A percentile compares a stretch with the other conserved stretches of the same genome.
These are phyloP conservation scores for Coemansia sp. DNA, from an alignment of 192 early-diverging fungal genomes.

Conservation along the genomic window DNA sequence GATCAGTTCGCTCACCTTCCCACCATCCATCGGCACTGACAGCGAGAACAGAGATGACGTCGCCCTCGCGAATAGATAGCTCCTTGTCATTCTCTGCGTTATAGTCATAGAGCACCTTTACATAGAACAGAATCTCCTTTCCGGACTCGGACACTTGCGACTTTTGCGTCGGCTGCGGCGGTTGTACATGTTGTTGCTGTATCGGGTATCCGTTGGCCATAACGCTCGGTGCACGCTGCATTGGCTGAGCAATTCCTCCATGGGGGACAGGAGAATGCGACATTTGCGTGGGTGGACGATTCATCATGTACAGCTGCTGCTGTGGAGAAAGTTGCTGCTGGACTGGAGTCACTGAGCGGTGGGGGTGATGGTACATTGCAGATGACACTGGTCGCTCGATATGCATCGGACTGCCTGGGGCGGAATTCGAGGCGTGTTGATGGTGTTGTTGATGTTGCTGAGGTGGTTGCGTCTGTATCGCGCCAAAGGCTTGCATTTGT, in stretches of 20 bases:
- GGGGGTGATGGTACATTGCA: slow-evolving; percentile 22
- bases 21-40: slow-evolving; percentile 58
- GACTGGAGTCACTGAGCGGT: slow-evolving; percentile 29
- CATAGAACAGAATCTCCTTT: slow-evolving; percentile 55
- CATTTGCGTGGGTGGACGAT: slow-evolving; percentile 45
- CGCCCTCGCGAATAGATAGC: slow-evolving; percentile 49
- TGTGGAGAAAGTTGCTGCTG: slow-evolving; percentile 18
- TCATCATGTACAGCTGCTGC: slow-evolving; percentile 10
- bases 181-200: neutral
- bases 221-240: slow-evolving; percentile 42
- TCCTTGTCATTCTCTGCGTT: slow-evolving; percentile 53
- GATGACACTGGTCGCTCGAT: slow-evolving; percentile 26
- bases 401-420: slow-evolving; percentile 41
- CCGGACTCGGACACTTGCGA: slow-evolving; percentile 23
- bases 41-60: slow-evolving; percentile 51
- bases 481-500: slow-evolving; percentile 23
- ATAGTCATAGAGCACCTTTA: slow-evolving; percentile 59
- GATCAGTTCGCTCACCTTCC: slow-evolving; percentile 56
- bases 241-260: slow-evolving; percentile 16
- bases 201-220: slow-evolving; percentile 21
- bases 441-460: slow-evolving; percentile 25
- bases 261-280: slow-evolving; percentile 27
- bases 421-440: slow-evolving; percentile 24
- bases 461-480: slow-evolving; percentile 12
- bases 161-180: slow-evolving; percentile 10